Evolutionary conservation across 768 basidiomycete genomes (phyloP).

Genomic region (Exidia glandulosa): DNA sequence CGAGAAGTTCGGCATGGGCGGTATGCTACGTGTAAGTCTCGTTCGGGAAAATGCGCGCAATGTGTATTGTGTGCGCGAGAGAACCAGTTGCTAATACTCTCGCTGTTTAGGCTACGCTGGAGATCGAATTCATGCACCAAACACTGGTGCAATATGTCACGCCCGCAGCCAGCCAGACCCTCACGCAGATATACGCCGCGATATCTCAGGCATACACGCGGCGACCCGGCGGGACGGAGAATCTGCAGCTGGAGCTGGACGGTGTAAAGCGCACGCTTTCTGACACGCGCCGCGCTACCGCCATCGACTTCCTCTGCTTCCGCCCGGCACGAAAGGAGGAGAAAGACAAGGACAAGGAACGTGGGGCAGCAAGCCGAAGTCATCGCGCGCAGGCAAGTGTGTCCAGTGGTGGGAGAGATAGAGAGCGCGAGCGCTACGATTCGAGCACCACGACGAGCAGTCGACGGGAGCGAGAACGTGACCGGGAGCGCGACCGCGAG

Average conservation of each 20-base stretch:
- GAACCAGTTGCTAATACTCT: not conserved
- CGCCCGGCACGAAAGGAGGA: conserved; percentile 22
- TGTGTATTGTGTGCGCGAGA: not conserved
- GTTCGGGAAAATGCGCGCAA: not conserved
- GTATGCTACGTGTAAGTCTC: conserved; percentile 80
- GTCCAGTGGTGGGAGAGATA: not conserved
- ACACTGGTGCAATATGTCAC: conserved; percentile 84
- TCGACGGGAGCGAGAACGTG: not conserved
- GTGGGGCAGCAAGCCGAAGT: not conserved
- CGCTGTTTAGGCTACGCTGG: conserved; percentile 73
- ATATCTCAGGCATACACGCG: conserved; percentile 90
- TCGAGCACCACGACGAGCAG: not conserved
- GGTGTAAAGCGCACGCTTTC: conserved; percentile 46
- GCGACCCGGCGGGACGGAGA: conserved; percentile 68
- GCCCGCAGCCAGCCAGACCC: conserved; percentile 62
- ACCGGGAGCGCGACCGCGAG: not conserved
- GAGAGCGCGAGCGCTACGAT: not conserved
- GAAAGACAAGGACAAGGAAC: conserved; percentile 7
- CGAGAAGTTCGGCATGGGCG: conserved; percentile 91
- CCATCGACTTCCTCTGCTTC: conserved; percentile 93
- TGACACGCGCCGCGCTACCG: conserved; percentile 70
- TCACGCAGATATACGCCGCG: conserved; percentile 87
- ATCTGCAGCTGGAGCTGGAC: conserved; percentile 78
- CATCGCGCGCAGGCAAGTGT: not conserved
- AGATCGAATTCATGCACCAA: conserved; percentile 99